Evolutionary conservation across 768 basidiomycete species (phyloP).

Genomic region (Cantharellus anzutake): DNA sequence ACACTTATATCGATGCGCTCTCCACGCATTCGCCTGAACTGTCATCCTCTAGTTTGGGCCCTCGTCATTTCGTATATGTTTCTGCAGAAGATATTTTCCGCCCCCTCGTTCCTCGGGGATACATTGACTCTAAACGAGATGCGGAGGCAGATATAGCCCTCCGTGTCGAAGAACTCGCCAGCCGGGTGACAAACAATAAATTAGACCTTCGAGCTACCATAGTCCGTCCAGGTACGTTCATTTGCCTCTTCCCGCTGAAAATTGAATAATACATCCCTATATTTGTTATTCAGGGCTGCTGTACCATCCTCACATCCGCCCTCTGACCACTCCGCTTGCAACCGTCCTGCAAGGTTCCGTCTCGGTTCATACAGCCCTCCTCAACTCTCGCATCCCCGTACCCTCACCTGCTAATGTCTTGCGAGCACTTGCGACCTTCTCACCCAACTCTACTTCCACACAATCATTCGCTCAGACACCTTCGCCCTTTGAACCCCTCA

Average conservation of each 20-base stretch:
- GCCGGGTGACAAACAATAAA: constrained; percentile 19
- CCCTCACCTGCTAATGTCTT: too few relatives aligned
- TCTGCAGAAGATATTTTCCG: constrained; percentile 91
- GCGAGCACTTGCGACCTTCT: too few relatives aligned
- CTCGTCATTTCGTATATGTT: constrained; percentile 65
- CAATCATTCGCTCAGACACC: too few relatives aligned
- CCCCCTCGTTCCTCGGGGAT: constrained; percentile 66
- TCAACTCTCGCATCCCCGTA: too few relatives aligned
- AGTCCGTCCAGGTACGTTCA: constrained; percentile 67
- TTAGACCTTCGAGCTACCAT: constrained; percentile 41
- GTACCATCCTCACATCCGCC: constrained; percentile 87
- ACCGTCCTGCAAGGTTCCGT: constrained; percentile 39
- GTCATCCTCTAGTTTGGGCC: constrained; percentile 17
- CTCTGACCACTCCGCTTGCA: constrained; percentile 73
- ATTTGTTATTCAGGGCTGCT: constrained; percentile 46
- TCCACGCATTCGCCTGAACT: constrained; percentile 7
- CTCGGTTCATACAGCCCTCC: constrained; percentile 20
- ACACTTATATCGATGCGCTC: constrained; percentile 32
- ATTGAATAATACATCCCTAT: neutral
- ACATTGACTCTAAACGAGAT: constrained; percentile 87
- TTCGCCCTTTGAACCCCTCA: constrained; percentile 21
- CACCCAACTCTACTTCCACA: too few relatives aligned
- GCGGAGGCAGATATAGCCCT: constrained; percentile 53
- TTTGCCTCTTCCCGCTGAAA: constrained; percentile 4
- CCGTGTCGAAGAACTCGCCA: constrained; percentile 22